A percentile compares a stretch with the other conserved stretches of the same genome.
These are phyloP conservation scores for Fremontodendron californicum DNA, from an alignment of 345 rosid genomes.

Conservation along the genomic window DNA sequence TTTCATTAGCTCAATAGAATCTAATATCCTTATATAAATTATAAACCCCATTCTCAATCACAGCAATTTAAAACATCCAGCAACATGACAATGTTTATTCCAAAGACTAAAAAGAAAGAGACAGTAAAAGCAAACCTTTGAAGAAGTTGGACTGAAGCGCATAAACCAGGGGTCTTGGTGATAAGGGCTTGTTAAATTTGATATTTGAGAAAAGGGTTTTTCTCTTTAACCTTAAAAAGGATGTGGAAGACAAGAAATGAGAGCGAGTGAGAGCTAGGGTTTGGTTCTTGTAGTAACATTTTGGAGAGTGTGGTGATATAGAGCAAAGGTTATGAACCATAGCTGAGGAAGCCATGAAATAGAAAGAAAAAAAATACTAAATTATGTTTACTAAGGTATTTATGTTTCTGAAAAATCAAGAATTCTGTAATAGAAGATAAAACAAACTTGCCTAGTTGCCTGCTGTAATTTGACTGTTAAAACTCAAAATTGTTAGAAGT, in stretches of 20 bases:
- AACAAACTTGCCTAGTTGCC: not conserved
- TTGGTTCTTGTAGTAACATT: constrained; percentile 23
- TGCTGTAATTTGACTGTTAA: not conserved
- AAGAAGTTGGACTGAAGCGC: constrained; percentile 50
- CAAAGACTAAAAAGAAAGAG: not conserved
- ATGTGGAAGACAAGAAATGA: constrained; percentile 23
- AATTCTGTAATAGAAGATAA: not conserved
- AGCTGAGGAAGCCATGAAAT: constrained; percentile 20
- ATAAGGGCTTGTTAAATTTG: constrained; percentile 16
- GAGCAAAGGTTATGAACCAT: constrained; percentile 19
- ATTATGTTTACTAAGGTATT: not conserved
- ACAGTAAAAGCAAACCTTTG: constrained; percentile 34
- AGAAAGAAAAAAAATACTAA: not conserved
- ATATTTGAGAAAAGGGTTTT: constrained; percentile 17
- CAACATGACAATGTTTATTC: not conserved
- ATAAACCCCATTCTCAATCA: constrained; percentile 3
- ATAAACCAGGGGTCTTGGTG: constrained; percentile 27
- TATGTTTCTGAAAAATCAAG: not conserved
- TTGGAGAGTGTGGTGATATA: constrained; percentile 22
- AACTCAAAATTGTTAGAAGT: not conserved
- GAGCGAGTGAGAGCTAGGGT: constrained; percentile 24
- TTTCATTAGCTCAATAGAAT: not conserved
- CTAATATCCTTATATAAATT: not conserved
- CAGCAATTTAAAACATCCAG: not conserved
- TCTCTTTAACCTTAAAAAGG: constrained; percentile 28